Evolutionary conservation across 305 asterid species (phyloP).

Genomic region (Fraxinus velutina): DNA sequence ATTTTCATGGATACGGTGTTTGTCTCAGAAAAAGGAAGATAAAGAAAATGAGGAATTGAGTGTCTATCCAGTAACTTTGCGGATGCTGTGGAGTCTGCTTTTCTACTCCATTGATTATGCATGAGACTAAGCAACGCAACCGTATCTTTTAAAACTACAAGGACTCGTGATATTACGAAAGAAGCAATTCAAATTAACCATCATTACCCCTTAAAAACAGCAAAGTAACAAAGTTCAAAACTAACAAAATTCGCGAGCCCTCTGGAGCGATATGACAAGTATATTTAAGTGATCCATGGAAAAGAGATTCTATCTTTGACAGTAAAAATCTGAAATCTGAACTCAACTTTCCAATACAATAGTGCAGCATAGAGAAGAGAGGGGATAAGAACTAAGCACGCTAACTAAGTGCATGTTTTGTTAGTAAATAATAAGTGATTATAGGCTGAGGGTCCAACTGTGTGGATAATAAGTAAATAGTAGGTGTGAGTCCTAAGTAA

Average conservation of each 20-base stretch:
- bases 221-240: background rate
- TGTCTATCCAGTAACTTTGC: background rate
- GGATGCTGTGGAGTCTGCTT: background rate
- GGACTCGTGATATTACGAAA: background rate
- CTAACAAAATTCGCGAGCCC: background rate
- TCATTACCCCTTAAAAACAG: background rate
- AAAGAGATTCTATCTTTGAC: background rate
- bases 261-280: background rate
- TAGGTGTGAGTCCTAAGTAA: background rate
- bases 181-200: background rate
- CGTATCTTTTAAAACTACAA: background rate
- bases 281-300: background rate
- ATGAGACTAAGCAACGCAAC: background rate
- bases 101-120: background rate
- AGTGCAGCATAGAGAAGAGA: background rate
- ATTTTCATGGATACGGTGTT: background rate
- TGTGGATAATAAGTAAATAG: background rate
- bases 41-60: background rate
- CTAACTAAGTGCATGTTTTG: background rate
- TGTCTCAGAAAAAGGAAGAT: background rate
- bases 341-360: background rate
- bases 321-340: background rate
- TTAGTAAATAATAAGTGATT: background rate
- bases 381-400: background rate
- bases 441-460: background rate